These are phyloP conservation scores for Teunomyces aglyptinius DNA, from an alignment of 805 yeast genomes.

Conservation along the genomic window DNA sequence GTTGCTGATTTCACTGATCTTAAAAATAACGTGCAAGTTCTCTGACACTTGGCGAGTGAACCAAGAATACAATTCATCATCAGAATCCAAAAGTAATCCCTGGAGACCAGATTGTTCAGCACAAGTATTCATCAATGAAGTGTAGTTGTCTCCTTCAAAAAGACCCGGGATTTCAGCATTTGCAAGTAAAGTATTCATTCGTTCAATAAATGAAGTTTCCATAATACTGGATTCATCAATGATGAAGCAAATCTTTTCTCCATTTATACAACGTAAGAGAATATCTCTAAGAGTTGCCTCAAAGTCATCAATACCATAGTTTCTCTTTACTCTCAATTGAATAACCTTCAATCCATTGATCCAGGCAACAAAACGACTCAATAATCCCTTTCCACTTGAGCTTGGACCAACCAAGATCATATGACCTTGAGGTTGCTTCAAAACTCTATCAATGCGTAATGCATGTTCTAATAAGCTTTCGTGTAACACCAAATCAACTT, in stretches of 20 bases:
- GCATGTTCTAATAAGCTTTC: constrained; percentile 73
- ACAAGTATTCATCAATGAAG: constrained; percentile 51
- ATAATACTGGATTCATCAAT: constrained; percentile 78
- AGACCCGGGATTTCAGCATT: constrained; percentile 91
- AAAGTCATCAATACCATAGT: constrained; percentile 61
- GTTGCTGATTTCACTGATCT: constrained; percentile 49
- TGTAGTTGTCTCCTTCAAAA: constrained; percentile 71
- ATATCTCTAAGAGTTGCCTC: constrained; percentile 59
- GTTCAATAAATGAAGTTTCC: constrained; percentile 77
- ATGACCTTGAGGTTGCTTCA: constrained; percentile 88
- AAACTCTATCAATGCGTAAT: constrained; percentile 74
- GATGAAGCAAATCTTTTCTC: constrained; percentile 65
- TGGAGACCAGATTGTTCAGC: constrained; percentile 53
- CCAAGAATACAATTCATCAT: constrained; percentile 74
- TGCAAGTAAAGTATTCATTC: constrained; percentile 91
- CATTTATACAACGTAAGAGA: constrained; percentile 45
- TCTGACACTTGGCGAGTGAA: constrained; percentile 63
- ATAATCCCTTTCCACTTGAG: constrained; percentile 76
- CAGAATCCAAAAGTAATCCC: constrained; percentile 63
- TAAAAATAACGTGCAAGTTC: constrained; percentile 82
- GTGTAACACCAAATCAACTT: constrained; percentile 57
- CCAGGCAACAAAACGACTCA: constrained; percentile 87
- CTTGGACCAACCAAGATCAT: constrained; percentile 79
- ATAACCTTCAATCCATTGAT: constrained; percentile 68
- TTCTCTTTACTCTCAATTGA: constrained; percentile 55